Evolutionary conservation across 164 flowering plant genomes (phyloP), one percentile per base, ranked within the genome.

Genomic region (Tetrastigma voinierianum): DNA sequence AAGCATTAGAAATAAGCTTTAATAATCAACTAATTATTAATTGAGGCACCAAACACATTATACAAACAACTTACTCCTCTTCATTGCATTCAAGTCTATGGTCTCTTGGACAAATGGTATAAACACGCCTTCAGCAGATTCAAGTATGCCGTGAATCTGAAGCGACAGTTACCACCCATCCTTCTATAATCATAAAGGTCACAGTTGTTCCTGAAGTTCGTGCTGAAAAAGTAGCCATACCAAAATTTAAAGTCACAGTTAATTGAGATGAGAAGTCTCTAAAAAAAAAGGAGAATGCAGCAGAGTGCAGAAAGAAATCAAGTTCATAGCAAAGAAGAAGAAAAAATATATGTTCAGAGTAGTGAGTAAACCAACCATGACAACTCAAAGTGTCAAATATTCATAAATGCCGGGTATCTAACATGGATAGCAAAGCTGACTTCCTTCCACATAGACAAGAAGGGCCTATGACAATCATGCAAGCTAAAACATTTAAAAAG

Each of bases 191-290:
- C 23, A 81, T 89, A 76, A 95, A 89, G 51, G 99, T 95, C 53
- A 90, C 97, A 51, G 99, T 95, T 61, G 99, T 95, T 73, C n/a
- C 99, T 10, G 99, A n/a, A 9, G 89, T 78, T 82, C n/a, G 87
- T 25, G 88, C 98, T 92, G 93, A 67, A 66, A 76, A 56, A 9
- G 14, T 2, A 61, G 49, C 24, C 20, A 45, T 15, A 18, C 54
- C 24, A 40, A 43, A 14, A 21, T 13, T 1, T 18, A 46, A 15
- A 32, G 40, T 32, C 40, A 32, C 40, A 32, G 3, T 32, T 32
- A 4, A n/a, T 3, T 32, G 40, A 4, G 40, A 32, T 32, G 40
- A 32, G 6, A 32, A 32, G 7, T n/a, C n/a, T 32, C 32, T 24
- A 2, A 3, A 40, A 10, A 64, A 23, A 13, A 18, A 54, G 16